Evolutionary conservation across 148 eudicot species (phyloP), one percentile per base, ranked within the genome.

Genomic region (Fagopyrum homotropicum): DNA sequence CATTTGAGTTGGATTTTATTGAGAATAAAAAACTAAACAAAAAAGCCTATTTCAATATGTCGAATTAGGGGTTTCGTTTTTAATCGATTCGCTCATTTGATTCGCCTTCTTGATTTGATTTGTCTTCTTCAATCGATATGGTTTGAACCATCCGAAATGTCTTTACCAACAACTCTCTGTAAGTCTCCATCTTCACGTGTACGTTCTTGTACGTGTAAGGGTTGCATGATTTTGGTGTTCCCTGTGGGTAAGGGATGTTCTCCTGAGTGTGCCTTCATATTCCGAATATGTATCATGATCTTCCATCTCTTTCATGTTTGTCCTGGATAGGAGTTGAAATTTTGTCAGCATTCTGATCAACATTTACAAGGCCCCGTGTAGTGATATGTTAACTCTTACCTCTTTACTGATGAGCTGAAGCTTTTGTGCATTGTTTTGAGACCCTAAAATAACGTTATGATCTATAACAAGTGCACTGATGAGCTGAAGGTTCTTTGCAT

Each of bases 401-500:
- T 55, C 49, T 15, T 74, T 19, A 17, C 16, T 8, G n/a, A 7
- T 7, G 2, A 12, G 7, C 26, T 57, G 43, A 51, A 74, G 26
- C 40, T n/a, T 40, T 17, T 55, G 26, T 10, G 54, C 50, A 16
- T 75, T 45, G 35, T n/a, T 14, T 46, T 14, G 52, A 11, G 5
- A 59, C 6, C 77, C 77, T 17, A 60, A 0, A 47, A 29, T 9
- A 44, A 75, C 35, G 26, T 26, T 9, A 26, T 48, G 43, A 12
- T 64, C 30, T 15, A 5, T 43, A 7, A 73, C 60, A 17, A 76
- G 35, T 19, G 50, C 63, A 5, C 57, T 55, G 57, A 82, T 69
- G 63, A 82, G 11, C 2, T 57, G 66, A 66, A 79, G 75, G 75
- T 73, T 76, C 71, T 40, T 66, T 45, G 52, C 54, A 45, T 72